A percentile compares a stretch with the other conserved stretches of the same genome.
Evolutionary conservation across 164 flowering plant genomes (phyloP).

Genomic region (Umbilicus rupestris): DNA sequence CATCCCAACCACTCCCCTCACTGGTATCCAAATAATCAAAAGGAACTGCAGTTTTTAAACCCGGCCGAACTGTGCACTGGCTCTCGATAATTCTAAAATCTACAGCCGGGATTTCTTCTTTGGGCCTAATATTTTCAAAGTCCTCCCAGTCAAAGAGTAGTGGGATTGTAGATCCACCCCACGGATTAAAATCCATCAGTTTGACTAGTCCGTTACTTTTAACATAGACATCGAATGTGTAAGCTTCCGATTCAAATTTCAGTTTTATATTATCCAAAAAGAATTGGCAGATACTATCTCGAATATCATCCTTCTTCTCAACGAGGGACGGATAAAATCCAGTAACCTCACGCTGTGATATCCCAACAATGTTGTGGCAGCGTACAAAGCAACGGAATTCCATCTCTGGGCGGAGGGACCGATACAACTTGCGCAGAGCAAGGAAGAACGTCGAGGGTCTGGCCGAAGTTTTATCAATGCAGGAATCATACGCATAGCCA

Average conservation of each 20-base stretch:
- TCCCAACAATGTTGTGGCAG: slow-evolving; percentile 37
- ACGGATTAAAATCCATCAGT: slow-evolving; percentile 81
- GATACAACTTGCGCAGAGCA: slow-evolving; percentile 83
- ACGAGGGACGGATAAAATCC: slow-evolving; percentile 58
- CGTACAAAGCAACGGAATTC: slow-evolving; percentile 83
- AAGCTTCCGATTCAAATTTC: slow-evolving; percentile 54
- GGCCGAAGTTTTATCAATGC: slow-evolving; percentile 38
- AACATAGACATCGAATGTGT: slow-evolving; percentile 77
- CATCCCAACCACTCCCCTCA: slow-evolving; percentile 96
- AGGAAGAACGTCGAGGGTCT: slow-evolving; percentile 58
- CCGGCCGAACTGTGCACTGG: slow-evolving; percentile 68
- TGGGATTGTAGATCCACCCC: slow-evolving; percentile 80
- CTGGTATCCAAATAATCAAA: slow-evolving; percentile 82
- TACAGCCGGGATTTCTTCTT: slow-evolving; percentile 13
- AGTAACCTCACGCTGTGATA: slow-evolving; percentile 84
- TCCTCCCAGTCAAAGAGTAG: slow-evolving; percentile 81
- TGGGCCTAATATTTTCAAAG: slow-evolving; percentile 31
- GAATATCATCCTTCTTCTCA: slow-evolving; percentile 38
- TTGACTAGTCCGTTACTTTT: slow-evolving; percentile 52
- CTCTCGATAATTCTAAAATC: slow-evolving; percentile 69
- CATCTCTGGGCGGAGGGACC: slow-evolving; percentile 62
- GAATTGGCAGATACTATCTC: slow-evolving; percentile 31
- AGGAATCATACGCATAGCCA: slow-evolving; percentile 78
- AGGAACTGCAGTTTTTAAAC: slow-evolving; percentile 90
- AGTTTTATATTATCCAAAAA: slow-evolving; percentile 30